Evolutionary conservation across 2,329 filamentous ascomycete genomes (phyloP).

Genomic region (Escovopsis sp.): DNA sequence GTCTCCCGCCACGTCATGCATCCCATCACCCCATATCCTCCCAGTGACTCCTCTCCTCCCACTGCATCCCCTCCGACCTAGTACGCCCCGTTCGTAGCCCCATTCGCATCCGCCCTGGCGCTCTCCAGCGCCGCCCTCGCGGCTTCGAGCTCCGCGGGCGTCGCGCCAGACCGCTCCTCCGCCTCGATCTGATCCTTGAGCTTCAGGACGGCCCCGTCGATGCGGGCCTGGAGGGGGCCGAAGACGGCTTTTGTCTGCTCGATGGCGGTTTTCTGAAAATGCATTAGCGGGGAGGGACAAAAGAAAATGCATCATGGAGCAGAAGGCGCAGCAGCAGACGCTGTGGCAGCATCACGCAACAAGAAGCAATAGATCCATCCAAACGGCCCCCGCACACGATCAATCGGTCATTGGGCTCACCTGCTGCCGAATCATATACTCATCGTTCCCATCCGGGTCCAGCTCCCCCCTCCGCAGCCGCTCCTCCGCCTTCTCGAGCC

Average conservation of each 20-base stretch:
- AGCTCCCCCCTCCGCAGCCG: constrained; percentile 34
- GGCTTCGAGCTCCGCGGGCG: constrained; percentile 33
- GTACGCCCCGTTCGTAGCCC: too few relatives aligned
- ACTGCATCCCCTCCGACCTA: background rate
- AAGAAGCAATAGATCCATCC: background rate
- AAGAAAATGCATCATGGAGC: too few relatives aligned
- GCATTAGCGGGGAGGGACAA: background rate
- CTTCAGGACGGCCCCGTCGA: constrained; percentile 54
- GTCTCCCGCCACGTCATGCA: too few relatives aligned
- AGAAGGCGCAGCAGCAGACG: constrained; percentile 4
- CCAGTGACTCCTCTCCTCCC: too few relatives aligned
- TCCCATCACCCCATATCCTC: too few relatives aligned
- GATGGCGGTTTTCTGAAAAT: constrained; percentile 54
- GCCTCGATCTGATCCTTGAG: constrained; percentile 63
- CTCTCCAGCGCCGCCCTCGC: constrained; percentile 22
- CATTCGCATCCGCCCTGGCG: background rate
- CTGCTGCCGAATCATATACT: constrained; percentile 74
- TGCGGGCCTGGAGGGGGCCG: constrained; percentile 53
- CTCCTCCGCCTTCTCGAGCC: constrained; percentile 51
- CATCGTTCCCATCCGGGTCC: constrained; percentile 56
- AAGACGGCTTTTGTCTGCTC: constrained; percentile 81
- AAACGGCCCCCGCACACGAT: too few relatives aligned
- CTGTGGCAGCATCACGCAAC: background rate
- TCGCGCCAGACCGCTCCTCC: constrained; percentile 28
- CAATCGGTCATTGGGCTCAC: constrained; percentile 37